phyloP scores from a whole-genome alignment of 108 stramenopile genomes.

The Aureococcus anophagefferens region DNA sequence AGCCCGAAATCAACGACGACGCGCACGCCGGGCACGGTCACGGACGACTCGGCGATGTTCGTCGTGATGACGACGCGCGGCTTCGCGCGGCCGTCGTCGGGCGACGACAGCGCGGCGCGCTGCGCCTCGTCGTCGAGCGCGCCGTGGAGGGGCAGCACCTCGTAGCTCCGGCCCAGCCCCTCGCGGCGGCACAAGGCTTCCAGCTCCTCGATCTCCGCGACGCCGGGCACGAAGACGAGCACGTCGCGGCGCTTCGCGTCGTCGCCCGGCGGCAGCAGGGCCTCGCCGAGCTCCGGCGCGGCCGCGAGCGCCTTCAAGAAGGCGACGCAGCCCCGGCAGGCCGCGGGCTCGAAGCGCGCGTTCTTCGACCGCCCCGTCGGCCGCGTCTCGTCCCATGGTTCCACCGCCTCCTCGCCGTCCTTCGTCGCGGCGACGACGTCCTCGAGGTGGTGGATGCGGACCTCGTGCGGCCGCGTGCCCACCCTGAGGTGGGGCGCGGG shows the following conservation, averaged over 20 bases:
- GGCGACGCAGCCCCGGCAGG: background rate
- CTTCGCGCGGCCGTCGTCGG: background rate
- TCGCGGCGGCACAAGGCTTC: background rate
- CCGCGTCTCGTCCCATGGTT: background rate
- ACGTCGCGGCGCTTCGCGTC: slow-evolving; percentile 15
- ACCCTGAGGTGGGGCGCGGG: background rate
- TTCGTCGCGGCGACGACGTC: background rate
- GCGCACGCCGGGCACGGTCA: slow-evolving; percentile 79
- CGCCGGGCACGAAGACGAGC: slow-evolving; percentile 91
- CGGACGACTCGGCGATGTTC: slow-evolving; percentile 84
- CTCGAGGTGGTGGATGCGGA: background rate
- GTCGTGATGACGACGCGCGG: slow-evolving; percentile 78
- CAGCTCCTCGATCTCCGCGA: slow-evolving; percentile 63
- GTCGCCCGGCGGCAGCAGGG: background rate
- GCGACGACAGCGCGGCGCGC: background rate
- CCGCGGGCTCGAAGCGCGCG: background rate
- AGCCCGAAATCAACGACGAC: slow-evolving; percentile 89
- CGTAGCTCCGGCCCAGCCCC: background rate
- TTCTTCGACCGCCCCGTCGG: background rate
- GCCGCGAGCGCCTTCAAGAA: background rate
- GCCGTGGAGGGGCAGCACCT: background rate
- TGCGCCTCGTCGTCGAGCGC: background rate
- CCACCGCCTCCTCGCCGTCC: too few relatives aligned
- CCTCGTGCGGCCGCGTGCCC: background rate
- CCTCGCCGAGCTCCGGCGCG: background rate